Evolutionary conservation across 306 rosid genomes (phyloP).

Genomic region (Spatholobus suberectus): DNA sequence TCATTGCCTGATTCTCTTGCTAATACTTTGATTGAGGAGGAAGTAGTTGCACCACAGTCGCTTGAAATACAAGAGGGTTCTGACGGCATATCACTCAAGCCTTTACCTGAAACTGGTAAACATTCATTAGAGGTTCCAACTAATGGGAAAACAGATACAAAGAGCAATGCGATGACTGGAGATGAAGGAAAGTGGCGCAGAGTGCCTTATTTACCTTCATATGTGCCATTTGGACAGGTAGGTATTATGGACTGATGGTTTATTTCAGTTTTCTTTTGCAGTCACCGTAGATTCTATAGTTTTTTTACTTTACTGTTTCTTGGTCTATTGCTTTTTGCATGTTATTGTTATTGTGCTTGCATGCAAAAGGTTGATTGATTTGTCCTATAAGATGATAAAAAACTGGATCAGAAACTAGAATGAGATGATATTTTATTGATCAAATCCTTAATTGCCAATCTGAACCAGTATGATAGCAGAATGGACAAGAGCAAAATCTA

Average conservation of each 20-base stretch:
- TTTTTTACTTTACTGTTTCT: neutral
- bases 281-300: neutral
- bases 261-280: slow-evolving; percentile 9
- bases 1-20: slow-evolving; percentile 62
- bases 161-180: slow-evolving; percentile 47
- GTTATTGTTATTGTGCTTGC: neutral
- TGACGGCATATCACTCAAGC: slow-evolving; percentile 94
- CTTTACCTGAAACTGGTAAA: slow-evolving; percentile 65
- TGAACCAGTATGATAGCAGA: neutral
- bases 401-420: neutral
- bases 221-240: slow-evolving; percentile 98
- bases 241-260: slow-evolving; percentile 18
- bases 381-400: neutral
- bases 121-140: slow-evolving; percentile 49
- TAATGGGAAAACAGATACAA: slow-evolving; percentile 60
- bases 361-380: neutral
- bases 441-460: neutral
- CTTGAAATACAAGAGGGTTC: slow-evolving; percentile 95
- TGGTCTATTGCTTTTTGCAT: slow-evolving; percentile 11
- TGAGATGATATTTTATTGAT: neutral
- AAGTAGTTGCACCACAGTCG: slow-evolving; percentile 75
- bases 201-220: slow-evolving; percentile 94
- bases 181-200: slow-evolving; percentile 72
- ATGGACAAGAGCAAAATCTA: neutral
- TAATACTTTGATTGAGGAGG: slow-evolving; percentile 68